Evolutionary conservation across 2,329 filamentous ascomycete species (phyloP).

Genomic region (Fusarium secorum): DNA sequence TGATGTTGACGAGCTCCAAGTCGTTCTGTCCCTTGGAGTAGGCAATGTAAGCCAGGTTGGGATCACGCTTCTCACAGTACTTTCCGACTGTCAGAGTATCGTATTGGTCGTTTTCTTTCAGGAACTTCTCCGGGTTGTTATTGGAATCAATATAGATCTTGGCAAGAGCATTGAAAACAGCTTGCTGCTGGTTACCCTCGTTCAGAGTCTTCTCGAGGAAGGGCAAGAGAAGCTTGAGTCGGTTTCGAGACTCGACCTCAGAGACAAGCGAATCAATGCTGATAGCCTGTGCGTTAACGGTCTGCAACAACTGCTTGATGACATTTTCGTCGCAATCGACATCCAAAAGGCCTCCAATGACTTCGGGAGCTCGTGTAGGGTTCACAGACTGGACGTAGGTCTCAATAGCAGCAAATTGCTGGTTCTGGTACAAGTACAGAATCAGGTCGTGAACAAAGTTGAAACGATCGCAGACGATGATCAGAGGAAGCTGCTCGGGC

Average conservation of each 20-base stretch:
- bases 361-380: constrained; percentile 86
- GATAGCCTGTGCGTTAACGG: constrained; percentile 83
- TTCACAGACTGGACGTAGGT: constrained; percentile 98
- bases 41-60: constrained; percentile 92
- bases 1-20: constrained; percentile 94
- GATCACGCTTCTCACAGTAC: constrained; percentile 98
- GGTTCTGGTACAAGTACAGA: constrained; percentile 96
- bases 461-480: constrained; percentile 99
- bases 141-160: constrained; percentile 99
- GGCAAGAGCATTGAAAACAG: constrained; percentile 94
- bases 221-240: constrained; percentile 91
- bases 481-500: constrained; percentile 90
- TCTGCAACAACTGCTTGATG: constrained; percentile 89
- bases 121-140: constrained; percentile 96
- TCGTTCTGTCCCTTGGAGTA: constrained; percentile 98
- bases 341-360: constrained; percentile 91
- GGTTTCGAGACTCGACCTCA: constrained; percentile 95
- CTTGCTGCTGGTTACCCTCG: constrained; percentile 92
- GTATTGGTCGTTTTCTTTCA: constrained; percentile 97
- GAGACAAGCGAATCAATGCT: constrained; percentile 93
- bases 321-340: constrained; percentile 97
- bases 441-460: constrained; percentile 98
- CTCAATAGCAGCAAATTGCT: constrained; percentile 99
- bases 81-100: constrained; percentile 92
- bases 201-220: constrained; percentile 94